These are phyloP conservation scores for Quercus cerris DNA, from an alignment of 306 rosid genomes.

Conservation along the genomic window DNA sequence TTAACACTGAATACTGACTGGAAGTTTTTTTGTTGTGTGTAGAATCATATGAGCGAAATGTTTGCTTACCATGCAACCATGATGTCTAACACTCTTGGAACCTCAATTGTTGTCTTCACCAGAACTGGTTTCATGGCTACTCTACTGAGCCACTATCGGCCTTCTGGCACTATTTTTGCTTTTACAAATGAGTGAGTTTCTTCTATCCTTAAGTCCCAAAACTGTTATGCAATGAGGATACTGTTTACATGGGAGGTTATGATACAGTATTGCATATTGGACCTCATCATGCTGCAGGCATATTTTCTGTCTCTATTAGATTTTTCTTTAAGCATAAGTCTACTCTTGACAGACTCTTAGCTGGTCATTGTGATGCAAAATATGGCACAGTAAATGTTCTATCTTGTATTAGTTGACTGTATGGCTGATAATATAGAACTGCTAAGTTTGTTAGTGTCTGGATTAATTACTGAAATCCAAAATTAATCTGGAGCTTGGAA, in stretches of 20 bases:
- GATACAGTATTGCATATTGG: not conserved
- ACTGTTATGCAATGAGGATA: not conserved
- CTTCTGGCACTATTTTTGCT: slow-evolving; percentile 87
- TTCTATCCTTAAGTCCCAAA: slow-evolving; percentile 6
- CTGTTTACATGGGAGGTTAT: not conserved
- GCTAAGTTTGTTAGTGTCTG: not conserved
- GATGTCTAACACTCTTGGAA: slow-evolving; percentile 99
- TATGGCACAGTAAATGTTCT: not conserved
- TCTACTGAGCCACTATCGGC: slow-evolving; percentile 87
- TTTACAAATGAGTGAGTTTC: slow-evolving; percentile 88
- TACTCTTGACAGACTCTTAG: not conserved
- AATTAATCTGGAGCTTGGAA: not conserved
- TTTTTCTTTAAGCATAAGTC: not conserved
- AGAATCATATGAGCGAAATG: slow-evolving; percentile 99
- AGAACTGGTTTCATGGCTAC: slow-evolving; percentile 92
- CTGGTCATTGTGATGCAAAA: not conserved
- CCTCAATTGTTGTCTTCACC: slow-evolving; percentile 90
- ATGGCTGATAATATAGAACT: not conserved
- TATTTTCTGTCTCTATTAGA: not conserved
- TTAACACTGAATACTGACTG: slow-evolving; percentile 1
- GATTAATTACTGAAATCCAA: not conserved
- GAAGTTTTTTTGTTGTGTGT: slow-evolving; percentile 14
- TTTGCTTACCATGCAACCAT: slow-evolving; percentile 98
- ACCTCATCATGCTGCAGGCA: not conserved
- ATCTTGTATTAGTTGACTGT: not conserved